Conservation (phyloP, 805 yeast species). For the Lachancea mirantina region DNA sequence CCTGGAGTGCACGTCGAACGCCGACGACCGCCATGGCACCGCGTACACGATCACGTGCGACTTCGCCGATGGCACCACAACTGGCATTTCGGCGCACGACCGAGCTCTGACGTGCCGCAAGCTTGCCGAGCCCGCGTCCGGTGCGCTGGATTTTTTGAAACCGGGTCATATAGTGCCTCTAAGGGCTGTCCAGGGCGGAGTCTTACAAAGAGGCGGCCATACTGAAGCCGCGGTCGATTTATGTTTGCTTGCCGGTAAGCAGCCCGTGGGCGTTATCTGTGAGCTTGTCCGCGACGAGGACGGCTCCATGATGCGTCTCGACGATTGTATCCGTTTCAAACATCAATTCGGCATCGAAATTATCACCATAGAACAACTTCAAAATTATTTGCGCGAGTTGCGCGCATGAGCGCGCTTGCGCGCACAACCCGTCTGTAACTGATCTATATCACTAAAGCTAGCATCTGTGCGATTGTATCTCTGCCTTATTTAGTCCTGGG, state of each 20-base stretch:
- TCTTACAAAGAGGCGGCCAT: conserved; percentile 81
- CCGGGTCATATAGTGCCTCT: conserved; percentile 96
- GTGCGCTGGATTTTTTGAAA: conserved; percentile 62
- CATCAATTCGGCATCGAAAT: conserved; percentile 55
- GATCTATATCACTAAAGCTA: too few relatives aligned
- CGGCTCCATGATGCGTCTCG: conserved; percentile 91
- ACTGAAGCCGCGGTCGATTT: conserved; percentile 96
- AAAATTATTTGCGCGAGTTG: conserved; percentile 17
- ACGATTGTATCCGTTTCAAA: conserved; percentile 72
- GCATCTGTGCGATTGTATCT: too few relatives aligned
- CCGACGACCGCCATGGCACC: conserved; percentile 85
- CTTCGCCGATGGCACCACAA: conserved; percentile 79
- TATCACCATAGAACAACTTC: conserved; percentile 72
- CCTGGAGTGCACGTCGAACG: conserved; percentile 27
- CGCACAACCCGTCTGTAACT: too few relatives aligned
- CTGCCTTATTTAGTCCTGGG: conserved; percentile 36
- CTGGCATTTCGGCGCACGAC: conserved; percentile 94
- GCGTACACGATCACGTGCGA: conserved; percentile 95
- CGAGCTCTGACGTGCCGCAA: conserved; percentile 73
- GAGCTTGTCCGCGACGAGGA: conserved; percentile 90
- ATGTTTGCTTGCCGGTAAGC: conserved; percentile 64
- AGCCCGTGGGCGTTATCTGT: conserved; percentile 87
- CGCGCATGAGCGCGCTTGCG: conserved; percentile 35
- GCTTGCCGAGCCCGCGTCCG: conserved; percentile 50
- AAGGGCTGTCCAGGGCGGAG: conserved; percentile 82